phyloP scores from a whole-genome alignment of 2,329 filamentous ascomycete genomes.

The Dothistroma pini region DNA sequence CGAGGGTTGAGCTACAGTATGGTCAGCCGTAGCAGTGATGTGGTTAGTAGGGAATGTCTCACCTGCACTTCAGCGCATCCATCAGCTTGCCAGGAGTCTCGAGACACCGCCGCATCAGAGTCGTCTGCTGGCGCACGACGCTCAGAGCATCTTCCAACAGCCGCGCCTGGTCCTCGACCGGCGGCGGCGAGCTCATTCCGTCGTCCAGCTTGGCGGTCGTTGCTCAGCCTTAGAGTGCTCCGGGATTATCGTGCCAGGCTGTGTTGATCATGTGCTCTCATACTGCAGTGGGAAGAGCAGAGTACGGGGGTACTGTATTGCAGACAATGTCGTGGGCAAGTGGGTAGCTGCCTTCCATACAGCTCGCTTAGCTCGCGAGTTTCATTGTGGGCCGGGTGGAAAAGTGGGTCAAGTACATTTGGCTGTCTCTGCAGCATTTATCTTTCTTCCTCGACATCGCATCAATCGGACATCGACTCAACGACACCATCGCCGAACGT shows the following conservation, averaged over 20 bases:
- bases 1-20: slow-evolving; percentile 76
- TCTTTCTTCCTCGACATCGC: too few species aligned
- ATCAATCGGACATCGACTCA: too few species aligned
- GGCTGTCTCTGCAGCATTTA: too few species aligned
- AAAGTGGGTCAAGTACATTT: too few species aligned
- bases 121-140: slow-evolving; percentile 94
- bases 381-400: too few species aligned
- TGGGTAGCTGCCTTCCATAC: not conserved
- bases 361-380: not conserved
- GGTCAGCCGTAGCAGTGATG: slow-evolving; percentile 17
- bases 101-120: slow-evolving; percentile 94
- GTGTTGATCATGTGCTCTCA: slow-evolving; percentile 6
- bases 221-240: slow-evolving; percentile 1
- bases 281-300: slow-evolving; percentile 1
- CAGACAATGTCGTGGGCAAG: not conserved
- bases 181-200: slow-evolving; percentile 38
- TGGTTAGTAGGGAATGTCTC: slow-evolving; percentile 38
- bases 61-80: slow-evolving; percentile 99
- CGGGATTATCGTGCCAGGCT: slow-evolving; percentile 1
- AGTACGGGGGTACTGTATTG: not conserved
- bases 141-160: slow-evolving; percentile 95
- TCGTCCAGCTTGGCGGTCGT: slow-evolving; percentile 22
- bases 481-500: too few species aligned
- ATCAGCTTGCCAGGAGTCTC: slow-evolving; percentile 98
- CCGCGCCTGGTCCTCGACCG: slow-evolving; percentile 64